phyloP scores from a whole-genome alignment of 352 stramenopile genomes.

The Thraustochytrium sp. region DNA sequence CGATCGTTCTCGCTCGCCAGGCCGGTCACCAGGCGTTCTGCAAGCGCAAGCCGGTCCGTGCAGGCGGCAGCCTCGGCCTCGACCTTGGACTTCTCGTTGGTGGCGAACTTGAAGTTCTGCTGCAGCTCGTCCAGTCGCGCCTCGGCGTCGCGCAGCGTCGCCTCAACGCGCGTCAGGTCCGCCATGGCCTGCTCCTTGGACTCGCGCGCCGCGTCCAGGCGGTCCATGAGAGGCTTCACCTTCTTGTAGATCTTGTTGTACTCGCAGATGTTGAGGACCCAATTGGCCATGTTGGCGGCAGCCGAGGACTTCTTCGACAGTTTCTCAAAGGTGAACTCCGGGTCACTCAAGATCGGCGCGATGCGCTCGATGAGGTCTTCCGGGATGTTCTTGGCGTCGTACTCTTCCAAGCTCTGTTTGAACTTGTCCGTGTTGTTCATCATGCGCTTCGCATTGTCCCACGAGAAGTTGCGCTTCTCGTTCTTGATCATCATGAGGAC shows the following conservation, averaged over 20 bases:
- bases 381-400: conserved; percentile 63
- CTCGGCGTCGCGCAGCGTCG: conserved; percentile 85
- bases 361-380: conserved; percentile 86
- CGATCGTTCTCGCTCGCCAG: conserved; percentile 91
- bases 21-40: conserved; percentile 88
- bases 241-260: conserved; percentile 98
- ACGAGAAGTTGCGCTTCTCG: conserved; percentile 96
- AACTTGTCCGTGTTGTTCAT: conserved; percentile 84
- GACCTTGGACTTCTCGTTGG: conserved; percentile 90
- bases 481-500: conserved; percentile 90
- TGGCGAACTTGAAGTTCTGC: conserved; percentile 85
- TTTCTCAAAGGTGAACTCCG: conserved; percentile 87
- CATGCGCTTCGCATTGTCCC: conserved; percentile 97
- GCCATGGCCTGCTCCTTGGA: conserved; percentile 79
- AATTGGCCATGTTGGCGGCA: conserved; percentile 91
- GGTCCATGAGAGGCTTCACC: conserved; percentile 96
- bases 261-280: conserved; percentile 94
- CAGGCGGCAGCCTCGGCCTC: conserved; percentile 75
- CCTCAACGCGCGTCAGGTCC: conserved; percentile 78
- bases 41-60: conserved; percentile 79
- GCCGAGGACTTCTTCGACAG: conserved; percentile 93
- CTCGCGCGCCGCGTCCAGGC: conserved; percentile 79
- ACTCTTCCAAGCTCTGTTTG: conserved; percentile 40
- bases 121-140: conserved; percentile 79
- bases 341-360: conserved; percentile 75